A percentile compares a stretch with the other conserved stretches of the same genome.
Evolutionary conservation across 1,139 yeast genomes (phyloP).

Genomic region (Diutina mesorugosa): DNA sequence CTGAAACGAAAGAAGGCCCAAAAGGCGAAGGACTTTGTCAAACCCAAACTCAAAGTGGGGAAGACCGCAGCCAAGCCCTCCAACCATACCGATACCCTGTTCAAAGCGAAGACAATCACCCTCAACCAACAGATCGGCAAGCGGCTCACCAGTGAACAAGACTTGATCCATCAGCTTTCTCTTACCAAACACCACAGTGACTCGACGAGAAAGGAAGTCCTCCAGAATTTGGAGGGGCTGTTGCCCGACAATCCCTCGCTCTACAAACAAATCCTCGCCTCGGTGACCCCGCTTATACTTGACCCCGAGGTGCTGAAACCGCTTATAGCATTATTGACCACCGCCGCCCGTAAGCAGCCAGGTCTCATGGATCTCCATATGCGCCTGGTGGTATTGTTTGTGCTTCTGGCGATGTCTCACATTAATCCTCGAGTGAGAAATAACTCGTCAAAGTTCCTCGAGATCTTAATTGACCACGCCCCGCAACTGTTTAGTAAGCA

Average conservation of each 20-base stretch:
- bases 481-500: conserved; percentile 40
- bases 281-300: conserved; percentile 43
- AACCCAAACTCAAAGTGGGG: conserved; percentile 82
- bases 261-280: conserved; percentile 44
- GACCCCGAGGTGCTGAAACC: conserved; percentile 34
- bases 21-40: conserved; percentile 63
- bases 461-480: conserved; percentile 34
- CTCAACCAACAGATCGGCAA: conserved; percentile 35
- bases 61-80: conserved; percentile 59
- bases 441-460: conserved; percentile 54
- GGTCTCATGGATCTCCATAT: conserved; percentile 58
- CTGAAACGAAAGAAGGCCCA: conserved; percentile 44
- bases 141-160: conserved; percentile 20
- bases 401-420: conserved; percentile 94
- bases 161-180: conserved; percentile 45
- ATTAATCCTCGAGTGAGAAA: conserved; percentile 62
- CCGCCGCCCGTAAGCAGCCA: conserved; percentile 36
- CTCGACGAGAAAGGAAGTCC: conserved; percentile 62
- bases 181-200: conserved; percentile 70
- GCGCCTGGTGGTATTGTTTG: conserved; percentile 52
- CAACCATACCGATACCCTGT: conserved; percentile 77
- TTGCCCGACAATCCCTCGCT: conserved; percentile 37
- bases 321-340: conserved; percentile 37
- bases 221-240: conserved; percentile 34
- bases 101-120: conserved; percentile 61